Base-by-base conservation (phyloP, 1,284 basidiomycete genomes). In the Pyrrhoderma noxium region DNA sequence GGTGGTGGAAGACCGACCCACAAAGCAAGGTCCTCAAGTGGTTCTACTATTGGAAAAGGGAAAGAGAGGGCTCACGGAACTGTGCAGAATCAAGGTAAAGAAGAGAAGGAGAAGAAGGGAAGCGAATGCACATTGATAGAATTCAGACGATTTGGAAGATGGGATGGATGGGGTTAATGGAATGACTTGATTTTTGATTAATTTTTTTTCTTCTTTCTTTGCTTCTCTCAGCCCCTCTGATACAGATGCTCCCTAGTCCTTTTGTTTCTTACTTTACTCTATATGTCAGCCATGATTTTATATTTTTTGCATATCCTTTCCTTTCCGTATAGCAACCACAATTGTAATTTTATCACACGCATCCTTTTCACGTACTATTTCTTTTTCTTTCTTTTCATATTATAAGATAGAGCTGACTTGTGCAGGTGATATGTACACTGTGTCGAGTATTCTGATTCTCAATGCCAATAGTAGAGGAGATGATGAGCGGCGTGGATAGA, bases 261-360 rank as follows among this genome's bases (percentile, higher is more conserved):
- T 9, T 31, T 57, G 34, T 14, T n/a, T 18, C 37, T 16, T 37
- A 16, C n/a, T n/a, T n/a, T n/a, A n/a, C 35, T 37, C 21, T 22
- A 40, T 40, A 4, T 40, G 16, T 5, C 16, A 41, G 18, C 34
- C 23, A 43, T 13, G 31, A 45, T n/a, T 25, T 41, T 23, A 41
- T 9, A 18, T 11, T 8, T 54, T 18, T 49, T 25, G 8, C 8
- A 25, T 42, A 14, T 14, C 40, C 36, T 27, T 21, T 7, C 25
- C 14, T 47, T 19, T 23, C 44, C 45, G 93, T 93, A 90, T 88
- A 93, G 68, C 93, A 92, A 65, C 90, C 88, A 22, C 89, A 95
- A 7, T 16, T 40, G n/a, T 16, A 40, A n/a, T 16, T 31, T 31
- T 31, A 31, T 31, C 27, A 31, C 27, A 40, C 38, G 38, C 38